Percentiles rank a stretch among this genome's conserved stretches.
Evolutionary conservation across 345 rosid genomes (phyloP).

Genomic region (Acer saccharum): DNA sequence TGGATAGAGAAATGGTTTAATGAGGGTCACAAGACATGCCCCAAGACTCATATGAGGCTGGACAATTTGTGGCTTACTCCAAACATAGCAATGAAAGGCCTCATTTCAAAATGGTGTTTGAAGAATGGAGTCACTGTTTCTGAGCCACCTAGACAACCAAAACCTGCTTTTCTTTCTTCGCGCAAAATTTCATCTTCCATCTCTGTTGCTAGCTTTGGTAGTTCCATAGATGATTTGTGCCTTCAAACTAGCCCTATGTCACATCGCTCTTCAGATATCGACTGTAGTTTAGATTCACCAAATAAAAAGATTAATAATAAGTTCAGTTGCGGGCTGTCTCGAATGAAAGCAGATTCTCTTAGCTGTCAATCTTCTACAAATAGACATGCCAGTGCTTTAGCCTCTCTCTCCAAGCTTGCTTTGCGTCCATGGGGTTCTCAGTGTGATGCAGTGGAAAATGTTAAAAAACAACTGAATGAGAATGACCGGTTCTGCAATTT

Average conservation of each 20-base stretch:
- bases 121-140: conserved; percentile 28
- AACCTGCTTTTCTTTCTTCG: conserved; percentile 3
- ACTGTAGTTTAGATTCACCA: conserved; percentile 6
- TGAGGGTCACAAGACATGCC: conserved; percentile 37
- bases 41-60: conserved; percentile 31
- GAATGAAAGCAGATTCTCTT: conserved; percentile 9
- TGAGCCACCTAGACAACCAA: conserved; percentile 18
- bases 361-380: background rate
- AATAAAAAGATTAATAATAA: background rate
- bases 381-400: conserved; percentile 6
- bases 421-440: conserved; percentile 35
- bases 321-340: conserved; percentile 8
- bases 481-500: conserved; percentile 10
- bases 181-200: conserved; percentile 10
- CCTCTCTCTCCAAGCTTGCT: conserved; percentile 23
- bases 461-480: conserved; percentile 26
- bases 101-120: conserved; percentile 38
- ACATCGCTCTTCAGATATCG: conserved; percentile 24
- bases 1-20: conserved; percentile 51
- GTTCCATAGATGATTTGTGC: conserved; percentile 31
- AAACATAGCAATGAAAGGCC: conserved; percentile 29
- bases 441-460: conserved; percentile 33
- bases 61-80: conserved; percentile 30
- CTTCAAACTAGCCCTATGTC: conserved; percentile 33
- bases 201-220: conserved; percentile 41